These are phyloP conservation scores for Alnus glutinosa DNA, from an alignment of 306 rosid genomes.

Conservation along the genomic window DNA sequence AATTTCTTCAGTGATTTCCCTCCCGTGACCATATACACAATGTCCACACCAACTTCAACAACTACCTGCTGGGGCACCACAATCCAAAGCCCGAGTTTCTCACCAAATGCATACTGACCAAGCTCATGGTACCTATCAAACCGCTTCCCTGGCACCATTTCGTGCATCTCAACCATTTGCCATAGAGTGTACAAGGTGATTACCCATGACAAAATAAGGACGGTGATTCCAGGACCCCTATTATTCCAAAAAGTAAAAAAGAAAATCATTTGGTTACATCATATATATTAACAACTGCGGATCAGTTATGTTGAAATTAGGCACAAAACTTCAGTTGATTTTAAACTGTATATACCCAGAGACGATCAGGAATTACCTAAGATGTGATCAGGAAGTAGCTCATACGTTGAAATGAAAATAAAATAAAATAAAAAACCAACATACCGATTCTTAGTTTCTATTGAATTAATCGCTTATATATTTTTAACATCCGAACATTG, in stretches of 20 bases:
- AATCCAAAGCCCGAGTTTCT: constrained; percentile 66
- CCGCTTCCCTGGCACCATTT: constrained; percentile 81
- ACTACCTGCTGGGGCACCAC: constrained; percentile 75
- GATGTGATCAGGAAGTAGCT: no score
- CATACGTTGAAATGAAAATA: no score
- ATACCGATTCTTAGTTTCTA: background rate
- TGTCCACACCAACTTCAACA: constrained; percentile 70
- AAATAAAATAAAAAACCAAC: background rate
- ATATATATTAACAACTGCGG: background rate
- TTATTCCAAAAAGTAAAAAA: background rate
- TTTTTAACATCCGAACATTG: background rate
- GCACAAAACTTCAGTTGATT: background rate
- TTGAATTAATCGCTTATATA: background rate
- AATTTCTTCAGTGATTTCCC: constrained; percentile 64
- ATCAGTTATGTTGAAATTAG: background rate
- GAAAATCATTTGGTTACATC: background rate
- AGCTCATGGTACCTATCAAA: constrained; percentile 85
- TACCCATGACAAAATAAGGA: constrained; percentile 64
- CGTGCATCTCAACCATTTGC: constrained; percentile 98
- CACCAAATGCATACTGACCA: constrained; percentile 82
- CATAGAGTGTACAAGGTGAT: constrained; percentile 77
- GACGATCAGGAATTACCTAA: no score
- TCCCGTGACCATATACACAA: constrained; percentile 76
- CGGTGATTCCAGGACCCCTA: constrained; percentile 66
- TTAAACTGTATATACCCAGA: background rate